Conservation (phyloP, 225 moss, liverwort and hornwort genomes). For the Polytrichum formosum region DNA sequence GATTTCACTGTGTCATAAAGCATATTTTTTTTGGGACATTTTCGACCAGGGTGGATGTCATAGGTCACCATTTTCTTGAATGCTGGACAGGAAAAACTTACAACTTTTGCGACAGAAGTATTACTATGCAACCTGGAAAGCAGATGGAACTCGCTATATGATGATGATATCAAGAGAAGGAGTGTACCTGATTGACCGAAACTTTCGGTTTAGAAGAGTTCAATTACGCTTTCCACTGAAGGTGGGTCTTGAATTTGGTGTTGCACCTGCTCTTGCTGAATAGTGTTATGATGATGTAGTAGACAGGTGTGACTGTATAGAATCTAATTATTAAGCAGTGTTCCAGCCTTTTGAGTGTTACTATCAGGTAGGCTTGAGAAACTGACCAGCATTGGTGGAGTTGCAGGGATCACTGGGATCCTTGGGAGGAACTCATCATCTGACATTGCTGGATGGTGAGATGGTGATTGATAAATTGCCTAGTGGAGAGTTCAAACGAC, state of each 20-base stretch:
- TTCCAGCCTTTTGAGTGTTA: too few species aligned
- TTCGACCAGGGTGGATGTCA: not conserved
- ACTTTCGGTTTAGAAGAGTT: slow-evolving; percentile 87
- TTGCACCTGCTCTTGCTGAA: too few species aligned
- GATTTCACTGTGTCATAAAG: not conserved
- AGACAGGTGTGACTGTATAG: too few species aligned
- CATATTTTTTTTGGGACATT: not conserved
- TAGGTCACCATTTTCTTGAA: not conserved
- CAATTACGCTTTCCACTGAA: slow-evolving; percentile 84
- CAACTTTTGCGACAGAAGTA: slow-evolving; percentile 81
- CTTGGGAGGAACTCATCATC: slow-evolving; percentile 58
- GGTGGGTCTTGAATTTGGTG: slow-evolving; percentile 22
- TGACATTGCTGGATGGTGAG: slow-evolving; percentile 96
- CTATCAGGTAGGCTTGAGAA: too few species aligned
- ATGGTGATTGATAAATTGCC: slow-evolving; percentile 93
- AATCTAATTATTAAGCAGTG: too few species aligned
- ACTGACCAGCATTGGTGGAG: too few species aligned
- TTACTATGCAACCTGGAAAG: slow-evolving; percentile 99
- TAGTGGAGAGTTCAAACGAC: slow-evolving; percentile 66
- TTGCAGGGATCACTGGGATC: slow-evolving; percentile 41
- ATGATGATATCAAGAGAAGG: slow-evolving; percentile 81
- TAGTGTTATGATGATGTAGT: too few species aligned
- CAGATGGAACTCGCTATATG: slow-evolving; percentile 99
- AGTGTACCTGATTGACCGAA: slow-evolving; percentile 91
- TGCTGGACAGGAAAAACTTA: slow-evolving; percentile 70